Base-by-base conservation (phyloP, 2,329 filamentous ascomycete genomes). In the Amauroascus niger region DNA sequence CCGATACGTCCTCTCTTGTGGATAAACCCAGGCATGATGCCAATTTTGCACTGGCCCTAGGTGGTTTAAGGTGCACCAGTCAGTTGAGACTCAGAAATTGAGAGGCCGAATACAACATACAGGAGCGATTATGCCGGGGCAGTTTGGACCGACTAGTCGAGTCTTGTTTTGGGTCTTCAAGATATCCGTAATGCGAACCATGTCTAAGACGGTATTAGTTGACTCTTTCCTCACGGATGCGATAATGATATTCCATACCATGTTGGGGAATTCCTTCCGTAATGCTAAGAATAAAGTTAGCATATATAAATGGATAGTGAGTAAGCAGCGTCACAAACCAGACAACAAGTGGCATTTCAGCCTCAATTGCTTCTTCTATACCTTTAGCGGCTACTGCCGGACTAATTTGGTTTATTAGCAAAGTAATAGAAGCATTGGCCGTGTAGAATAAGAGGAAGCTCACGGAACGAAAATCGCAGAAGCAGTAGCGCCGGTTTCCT, bases 21-120 rank as follows among this genome's bases (percentile, higher is more conserved):
- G 78, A 98, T 97, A 81, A 97, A 96, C 67, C 93, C 93, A 61
- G 93, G 88, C 93, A 98, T 97, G 78, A 98, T 98, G 70, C 93
- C 93, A 69, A 98, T 97, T 80, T 98, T 98, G 83, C 93, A 98
- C 82, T 95, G 91, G 65, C 91, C 93, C 76, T 83, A 56, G 33
- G 30, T 28, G 37, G 41, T 7, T 24, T 18, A n/a, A 49, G 11
- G 52, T 30, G 6, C 40, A 35, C 45, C 20, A 18, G 20, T 52
- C 37, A 45, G 39, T 26, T 37, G 28, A 33, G 26, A 45, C 30
- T 13, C 39, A 53, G 37, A 26, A 32, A 39, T 49, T 55, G 5
- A 44, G 48, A 45, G 52, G 26, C 26, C 40, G 28, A 22, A 32
- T 47, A 43, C 47, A 40, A 67, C 73, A 65, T 76, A 82, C 79